Evolutionary conservation across 2,329 filamentous ascomycete genomes (phyloP).

Genomic region (Ophiocordyceps robertsii): DNA sequence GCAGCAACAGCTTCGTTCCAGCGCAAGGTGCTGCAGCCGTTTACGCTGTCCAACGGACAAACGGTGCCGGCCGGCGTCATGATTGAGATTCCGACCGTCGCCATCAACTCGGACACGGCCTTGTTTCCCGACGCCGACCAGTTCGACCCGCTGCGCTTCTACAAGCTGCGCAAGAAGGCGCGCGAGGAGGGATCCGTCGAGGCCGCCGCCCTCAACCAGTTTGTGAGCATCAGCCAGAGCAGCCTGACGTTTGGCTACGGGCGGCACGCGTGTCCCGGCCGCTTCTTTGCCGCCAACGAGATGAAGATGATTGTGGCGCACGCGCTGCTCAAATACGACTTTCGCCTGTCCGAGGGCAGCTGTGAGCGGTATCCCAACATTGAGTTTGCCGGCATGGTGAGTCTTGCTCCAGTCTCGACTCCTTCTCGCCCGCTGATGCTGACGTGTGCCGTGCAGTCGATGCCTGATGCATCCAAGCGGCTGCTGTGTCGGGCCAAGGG

Average conservation of each 20-base stretch:
- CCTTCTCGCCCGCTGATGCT: not conserved
- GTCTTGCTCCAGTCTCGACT: not conserved
- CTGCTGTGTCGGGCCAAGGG: not conserved
- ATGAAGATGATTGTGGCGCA: conserved; percentile 36
- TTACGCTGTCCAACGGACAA: not conserved
- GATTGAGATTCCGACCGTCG: not conserved
- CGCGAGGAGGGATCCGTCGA: conserved; percentile 10
- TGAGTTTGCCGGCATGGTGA: not conserved
- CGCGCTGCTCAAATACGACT: conserved; percentile 33
- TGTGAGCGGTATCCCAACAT: not conserved
- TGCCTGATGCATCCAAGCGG: not conserved
- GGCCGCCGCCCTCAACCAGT: conserved; percentile 13
- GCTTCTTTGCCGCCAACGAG: conserved; percentile 38
- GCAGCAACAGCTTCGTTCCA: not conserved
- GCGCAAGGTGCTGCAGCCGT: not conserved
- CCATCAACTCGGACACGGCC: not conserved
- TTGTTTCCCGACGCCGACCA: conserved; percentile 14
- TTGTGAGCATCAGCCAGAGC: conserved; percentile 32
- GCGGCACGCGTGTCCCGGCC: conserved; percentile 34
- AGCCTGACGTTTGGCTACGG: conserved; percentile 40
- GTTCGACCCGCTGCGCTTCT: conserved; percentile 34
- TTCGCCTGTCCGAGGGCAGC: conserved; percentile 8
- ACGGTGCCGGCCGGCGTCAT: not conserved
- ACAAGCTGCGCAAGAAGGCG: conserved; percentile 20
- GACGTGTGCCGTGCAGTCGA: not conserved